Conservation (phyloP, 257 asterid species). For the Fraxinus excelsior region DNA sequence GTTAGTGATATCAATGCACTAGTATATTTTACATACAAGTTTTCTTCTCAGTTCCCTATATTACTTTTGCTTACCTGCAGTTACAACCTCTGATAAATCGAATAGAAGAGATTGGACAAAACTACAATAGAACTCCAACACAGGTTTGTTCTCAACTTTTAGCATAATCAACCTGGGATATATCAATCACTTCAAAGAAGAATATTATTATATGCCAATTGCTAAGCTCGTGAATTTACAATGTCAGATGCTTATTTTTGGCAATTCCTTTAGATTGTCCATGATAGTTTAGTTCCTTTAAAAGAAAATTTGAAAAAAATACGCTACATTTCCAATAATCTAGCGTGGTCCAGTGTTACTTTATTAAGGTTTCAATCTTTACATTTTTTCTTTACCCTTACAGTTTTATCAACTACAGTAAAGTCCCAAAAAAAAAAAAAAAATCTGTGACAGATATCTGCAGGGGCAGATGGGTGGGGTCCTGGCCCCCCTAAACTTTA, state of each 20-base stretch:
- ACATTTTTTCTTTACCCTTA: too few species aligned
- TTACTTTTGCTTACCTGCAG: constrained; percentile 45
- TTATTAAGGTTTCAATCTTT: not conserved
- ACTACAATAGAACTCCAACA: constrained; percentile 70
- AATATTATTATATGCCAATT: not conserved
- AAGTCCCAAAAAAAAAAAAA: not conserved
- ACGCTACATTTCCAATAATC: too few species aligned
- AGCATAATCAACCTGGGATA: not conserved
- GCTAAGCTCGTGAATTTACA: not conserved
- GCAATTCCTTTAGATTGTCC: not conserved
- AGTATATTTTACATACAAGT: not conserved
- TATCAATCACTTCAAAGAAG: not conserved
- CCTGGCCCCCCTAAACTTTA: too few species aligned
- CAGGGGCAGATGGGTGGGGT: not conserved
- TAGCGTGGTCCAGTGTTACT: too few species aligned
- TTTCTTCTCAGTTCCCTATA: constrained; percentile 14
- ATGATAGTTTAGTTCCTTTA: not conserved
- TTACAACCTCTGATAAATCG: constrained; percentile 73
- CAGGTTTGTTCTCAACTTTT: constrained; percentile 51
- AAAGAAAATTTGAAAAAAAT: not conserved
- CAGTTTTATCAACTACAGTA: not conserved
- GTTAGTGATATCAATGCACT: constrained; percentile 36
- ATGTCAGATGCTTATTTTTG: not conserved
- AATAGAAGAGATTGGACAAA: constrained; percentile 76
- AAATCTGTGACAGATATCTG: not conserved